Evolutionary conservation across 352 stramenopile species (phyloP), one percentile per base, ranked within the genome.

Genomic region (Hyphochytrium catenoides): DNA sequence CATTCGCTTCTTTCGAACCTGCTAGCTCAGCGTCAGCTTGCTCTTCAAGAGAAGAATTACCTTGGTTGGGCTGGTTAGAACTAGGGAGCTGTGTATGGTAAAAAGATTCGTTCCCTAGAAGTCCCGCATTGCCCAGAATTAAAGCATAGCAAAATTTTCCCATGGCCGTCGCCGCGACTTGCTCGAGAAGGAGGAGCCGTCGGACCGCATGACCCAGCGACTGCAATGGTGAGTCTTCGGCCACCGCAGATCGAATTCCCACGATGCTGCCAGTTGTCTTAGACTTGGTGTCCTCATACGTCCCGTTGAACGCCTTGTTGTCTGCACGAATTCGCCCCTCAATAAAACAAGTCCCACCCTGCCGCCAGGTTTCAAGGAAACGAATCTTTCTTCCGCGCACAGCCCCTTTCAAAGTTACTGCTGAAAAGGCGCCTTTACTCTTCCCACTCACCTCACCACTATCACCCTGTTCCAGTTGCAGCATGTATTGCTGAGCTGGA

Each of bases 251-350:
- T 36, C 70, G 77, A 31, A 55, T 68, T 19, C 70, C 70, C 8
- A 73, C 48, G 46, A 84, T 82, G 27, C 55, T 73, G 26, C 70
- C 70, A 37, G 63, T 76, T 8, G 70, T 84, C 37, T 79, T 67
- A 25, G 67, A 81, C 28, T 82, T 84, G 4, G 70, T 67, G 39
- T 84, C 70, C 58, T 84, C 67, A 25, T 84, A 84, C 26, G 47
- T 74, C 18, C 70, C 70, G 26, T 51, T 61, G 25, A 84, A 84
- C 26, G 61, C 54, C 5, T 39, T 52, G 8, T 67, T 67, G 34
- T 84, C 70, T 23, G 62, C 59, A 32, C 67, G 61, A 16, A 84
- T 39, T 24, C 70, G 52, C 9, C 70, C 70, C 41, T 81, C 59
- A 2, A 84, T 67, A 15, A 84, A 52, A 31, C 70, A 84, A 3